Base-by-base conservation (phyloP, 108 stramenopile species). In the Cyclostephanos tholiformis region DNA sequence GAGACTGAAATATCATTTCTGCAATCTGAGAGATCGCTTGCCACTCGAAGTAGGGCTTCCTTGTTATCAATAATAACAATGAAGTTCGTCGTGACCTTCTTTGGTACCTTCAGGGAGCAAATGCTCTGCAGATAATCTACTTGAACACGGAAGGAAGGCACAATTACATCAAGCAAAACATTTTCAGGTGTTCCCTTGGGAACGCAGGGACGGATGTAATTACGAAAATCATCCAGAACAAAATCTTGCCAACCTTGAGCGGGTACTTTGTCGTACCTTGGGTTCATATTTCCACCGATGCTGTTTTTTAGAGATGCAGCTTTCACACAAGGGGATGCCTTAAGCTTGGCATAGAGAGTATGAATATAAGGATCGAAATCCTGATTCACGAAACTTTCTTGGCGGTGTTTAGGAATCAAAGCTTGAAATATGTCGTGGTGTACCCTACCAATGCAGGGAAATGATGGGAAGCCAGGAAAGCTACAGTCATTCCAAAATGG, bases 391-490 rank as follows among this genome's bases (percentile, higher is more conserved):
- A 87, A 87, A 1, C 13, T 41, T 9, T 26, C 49, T 13, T 7
- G 3, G 35, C 83, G 74, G 52, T 84, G 76, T 41, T 71, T 16
- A 22, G 87, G 87, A 27, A 88, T 74, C 9, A 88, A 30, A 17
- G 71, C 62, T 20, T 69, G 65, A 60, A 82, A 88, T 13, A 77
- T 78, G 41, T 81, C 49, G 39, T 43, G 72, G 58, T 88, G 87
- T 17, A 2, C 20, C 32, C 56, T 80, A n/a, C 80, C 80, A 60
- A 88, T 69, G 16, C 48, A 38, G 20, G 87, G 87, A 72, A 88
- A 88, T 5, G 77, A 84, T 22, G 87, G 87, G 61, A 88, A 88
- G 3, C 84, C 84, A n/a, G 77, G 72, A 53, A 88, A 88, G 22
- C 63, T 75, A 29, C 19, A 20, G 60, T 88, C 87, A n/a, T 82